Percentiles rank a stretch among this genome's conserved stretches.
Conservation (phyloP, 75 land plant genomes). For the Adiantum capillusveneris region DNA sequence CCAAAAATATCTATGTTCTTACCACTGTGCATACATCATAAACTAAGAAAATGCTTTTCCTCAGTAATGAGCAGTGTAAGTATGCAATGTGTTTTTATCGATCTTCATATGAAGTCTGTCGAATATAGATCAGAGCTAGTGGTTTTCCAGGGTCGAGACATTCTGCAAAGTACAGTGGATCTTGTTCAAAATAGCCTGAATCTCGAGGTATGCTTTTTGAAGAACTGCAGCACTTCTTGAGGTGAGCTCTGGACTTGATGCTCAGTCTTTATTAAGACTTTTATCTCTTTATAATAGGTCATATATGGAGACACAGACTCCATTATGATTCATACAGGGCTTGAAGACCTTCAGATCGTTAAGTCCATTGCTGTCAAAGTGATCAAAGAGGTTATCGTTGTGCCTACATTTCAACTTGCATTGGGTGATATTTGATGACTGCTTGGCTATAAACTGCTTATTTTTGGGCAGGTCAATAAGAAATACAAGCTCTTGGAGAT, state of each 20-base stretch:
- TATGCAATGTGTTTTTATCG: too few species aligned
- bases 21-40: too few species aligned
- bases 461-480: conserved; percentile 66
- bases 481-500: conserved; percentile 89
- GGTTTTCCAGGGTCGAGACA: conserved; percentile 76
- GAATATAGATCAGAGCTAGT: background rate
- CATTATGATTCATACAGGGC: conserved; percentile 91
- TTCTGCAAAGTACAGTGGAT: conserved; percentile 93
- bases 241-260: too few species aligned
- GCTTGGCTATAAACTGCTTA: too few species aligned
- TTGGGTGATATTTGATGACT: background rate
- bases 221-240: conserved; percentile 3
- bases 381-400: conserved; percentile 64
- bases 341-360: conserved; percentile 73
- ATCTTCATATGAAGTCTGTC: too few species aligned
- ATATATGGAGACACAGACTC: conserved; percentile 99
- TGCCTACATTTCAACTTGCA: background rate
- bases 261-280: too few species aligned
- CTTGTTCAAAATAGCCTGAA: conserved; percentile 84
- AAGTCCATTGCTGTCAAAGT: conserved; percentile 68
- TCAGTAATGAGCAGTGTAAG: too few species aligned
- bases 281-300: conserved; percentile 36
- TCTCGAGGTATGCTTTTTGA: conserved; percentile 78
- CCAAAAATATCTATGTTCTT: too few species aligned
- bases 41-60: too few species aligned